Percentiles rank a stretch among this genome's conserved stretches.
Conservation (phyloP, 2,329 filamentous ascomycete species). For the Cercospora berteroae region DNA sequence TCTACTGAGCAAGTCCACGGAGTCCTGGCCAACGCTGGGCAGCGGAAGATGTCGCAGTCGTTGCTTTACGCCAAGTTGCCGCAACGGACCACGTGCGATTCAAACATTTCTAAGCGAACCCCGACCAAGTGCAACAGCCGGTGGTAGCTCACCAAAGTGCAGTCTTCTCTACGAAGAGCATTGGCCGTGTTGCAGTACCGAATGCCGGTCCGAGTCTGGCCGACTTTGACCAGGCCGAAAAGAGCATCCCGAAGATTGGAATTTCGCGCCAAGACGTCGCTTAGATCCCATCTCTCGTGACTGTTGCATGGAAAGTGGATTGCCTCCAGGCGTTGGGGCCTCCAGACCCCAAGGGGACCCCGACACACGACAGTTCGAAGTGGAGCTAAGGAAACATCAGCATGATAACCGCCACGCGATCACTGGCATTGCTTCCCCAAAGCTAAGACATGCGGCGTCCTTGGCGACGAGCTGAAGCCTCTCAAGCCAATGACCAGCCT, state of each 20-base stretch:
- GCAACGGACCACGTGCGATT: not conserved
- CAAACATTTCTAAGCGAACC: not conserved
- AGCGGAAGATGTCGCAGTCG: not conserved
- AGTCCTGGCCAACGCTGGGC: not conserved
- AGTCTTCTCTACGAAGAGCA: not conserved
- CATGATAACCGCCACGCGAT: conserved; percentile 9
- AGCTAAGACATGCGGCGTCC: conserved; percentile 10
- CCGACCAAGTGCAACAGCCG: not conserved
- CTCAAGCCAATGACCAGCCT: conserved; percentile 14
- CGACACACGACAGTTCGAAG: conserved; percentile 4
- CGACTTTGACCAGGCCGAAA: not conserved
- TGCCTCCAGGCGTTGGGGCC: not conserved
- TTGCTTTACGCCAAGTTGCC: not conserved
- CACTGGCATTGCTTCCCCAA: conserved; percentile 9
- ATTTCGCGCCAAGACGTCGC: conserved; percentile 7
- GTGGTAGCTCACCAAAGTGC: not conserved
- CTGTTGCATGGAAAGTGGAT: conserved; percentile 9
- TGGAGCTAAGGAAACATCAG: conserved; percentile 5
- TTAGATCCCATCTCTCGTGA: conserved; percentile 2
- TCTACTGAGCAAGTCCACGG: not conserved
- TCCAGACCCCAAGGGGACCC: conserved; percentile 6
- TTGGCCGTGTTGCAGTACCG: not conserved
- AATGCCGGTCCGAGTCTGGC: not conserved
- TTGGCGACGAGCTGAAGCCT: conserved; percentile 6
- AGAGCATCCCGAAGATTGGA: conserved; percentile 3